These are phyloP conservation scores for Sambucus nigra DNA, from an alignment of 129 eudicot species.

Conservation along the genomic window DNA sequence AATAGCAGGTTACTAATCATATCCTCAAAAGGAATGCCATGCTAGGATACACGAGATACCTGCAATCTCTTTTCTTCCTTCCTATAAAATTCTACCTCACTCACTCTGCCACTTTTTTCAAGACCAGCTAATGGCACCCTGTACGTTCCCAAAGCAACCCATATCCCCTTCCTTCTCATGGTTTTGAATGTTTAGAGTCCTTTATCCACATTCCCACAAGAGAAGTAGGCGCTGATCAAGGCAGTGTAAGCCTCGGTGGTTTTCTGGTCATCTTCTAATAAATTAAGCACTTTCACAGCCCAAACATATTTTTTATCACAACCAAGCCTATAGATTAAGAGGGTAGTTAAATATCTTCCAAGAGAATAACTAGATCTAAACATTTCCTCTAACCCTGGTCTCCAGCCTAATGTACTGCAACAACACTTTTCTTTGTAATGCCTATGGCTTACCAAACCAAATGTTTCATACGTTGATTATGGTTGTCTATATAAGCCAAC, in stretches of 20 bases:
- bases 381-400: too few relatives aligned
- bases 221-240: conserved; percentile 56
- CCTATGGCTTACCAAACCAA: too few relatives aligned
- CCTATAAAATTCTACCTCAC: conserved; percentile 36
- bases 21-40: conserved; percentile 34
- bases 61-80: conserved; percentile 55
- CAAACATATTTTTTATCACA: conserved; percentile 31
- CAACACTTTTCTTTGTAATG: too few relatives aligned
- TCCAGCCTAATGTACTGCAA: too few relatives aligned
- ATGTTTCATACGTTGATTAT: too few relatives aligned
- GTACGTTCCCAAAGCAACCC: conserved; percentile 51
- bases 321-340: conserved; percentile 70
- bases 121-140: conserved; percentile 63
- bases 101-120: conserved; percentile 48
- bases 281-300: conserved; percentile 46
- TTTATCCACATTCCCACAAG: conserved; percentile 46
- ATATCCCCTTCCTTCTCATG: conserved; percentile 55
- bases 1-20: conserved; percentile 54
- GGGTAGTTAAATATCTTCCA: conserved; percentile 51
- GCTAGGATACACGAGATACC: conserved; percentile 12
- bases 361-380: conserved; percentile 33
- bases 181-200: conserved; percentile 47
- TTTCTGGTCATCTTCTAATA: conserved; percentile 54
- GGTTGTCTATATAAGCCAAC: too few relatives aligned
- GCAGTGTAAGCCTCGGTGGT: conserved; percentile 62